Percentiles rank a stretch among this genome's conserved stretches.
Conservation (phyloP, 495 filamentous ascomycete genomes). For the Neurospora sp. region DNA sequence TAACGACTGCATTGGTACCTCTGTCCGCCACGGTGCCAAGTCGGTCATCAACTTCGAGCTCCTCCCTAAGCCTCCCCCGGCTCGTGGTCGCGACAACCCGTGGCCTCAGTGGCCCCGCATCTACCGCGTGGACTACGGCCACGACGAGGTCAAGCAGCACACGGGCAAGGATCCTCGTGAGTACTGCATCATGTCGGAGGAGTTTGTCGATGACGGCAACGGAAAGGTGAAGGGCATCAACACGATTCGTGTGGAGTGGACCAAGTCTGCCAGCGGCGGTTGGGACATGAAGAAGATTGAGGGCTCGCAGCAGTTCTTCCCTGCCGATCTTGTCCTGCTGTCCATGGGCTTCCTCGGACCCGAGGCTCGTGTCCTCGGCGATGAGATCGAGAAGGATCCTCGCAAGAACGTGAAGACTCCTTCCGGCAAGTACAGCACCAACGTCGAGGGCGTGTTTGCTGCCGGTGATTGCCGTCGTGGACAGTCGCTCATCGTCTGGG, state of each 20-base stretch:
- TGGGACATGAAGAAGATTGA: slow-evolving; percentile 99
- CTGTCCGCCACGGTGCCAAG: slow-evolving; percentile 94
- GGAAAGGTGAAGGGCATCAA: slow-evolving; percentile 96
- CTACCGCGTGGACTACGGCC: slow-evolving; percentile 96
- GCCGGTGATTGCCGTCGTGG: slow-evolving; percentile 95
- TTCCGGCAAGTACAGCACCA: slow-evolving; percentile 81
- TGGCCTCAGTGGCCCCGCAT: slow-evolving; percentile 99
- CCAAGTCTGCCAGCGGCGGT: slow-evolving; percentile 75
- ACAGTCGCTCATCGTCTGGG: slow-evolving; percentile 97
- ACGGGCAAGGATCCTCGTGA: slow-evolving; percentile 96
- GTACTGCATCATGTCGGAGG: slow-evolving; percentile 98
- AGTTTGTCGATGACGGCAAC: slow-evolving; percentile 86
- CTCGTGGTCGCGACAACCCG: slow-evolving; percentile 93
- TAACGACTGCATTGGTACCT: slow-evolving; percentile 98
- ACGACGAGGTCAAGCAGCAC: slow-evolving; percentile 93
- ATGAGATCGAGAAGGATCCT: slow-evolving; percentile 80
- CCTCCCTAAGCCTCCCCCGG: slow-evolving; percentile 84
- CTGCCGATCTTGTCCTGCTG: slow-evolving; percentile 88
- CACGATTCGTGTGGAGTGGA: slow-evolving; percentile 95
- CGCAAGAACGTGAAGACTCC: slow-evolving; percentile 98
- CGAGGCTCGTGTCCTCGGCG: slow-evolving; percentile 79
- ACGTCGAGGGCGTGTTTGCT: slow-evolving; percentile 82
- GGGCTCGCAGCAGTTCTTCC: slow-evolving; percentile 93
- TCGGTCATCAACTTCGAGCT: slow-evolving; percentile 97
- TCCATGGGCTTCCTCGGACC: slow-evolving; percentile 99